Percentiles rank a stretch among this genome's conserved stretches.
Conservation (phyloP, 116 monocot genomes). For the Cymodocea nodosa region DNA sequence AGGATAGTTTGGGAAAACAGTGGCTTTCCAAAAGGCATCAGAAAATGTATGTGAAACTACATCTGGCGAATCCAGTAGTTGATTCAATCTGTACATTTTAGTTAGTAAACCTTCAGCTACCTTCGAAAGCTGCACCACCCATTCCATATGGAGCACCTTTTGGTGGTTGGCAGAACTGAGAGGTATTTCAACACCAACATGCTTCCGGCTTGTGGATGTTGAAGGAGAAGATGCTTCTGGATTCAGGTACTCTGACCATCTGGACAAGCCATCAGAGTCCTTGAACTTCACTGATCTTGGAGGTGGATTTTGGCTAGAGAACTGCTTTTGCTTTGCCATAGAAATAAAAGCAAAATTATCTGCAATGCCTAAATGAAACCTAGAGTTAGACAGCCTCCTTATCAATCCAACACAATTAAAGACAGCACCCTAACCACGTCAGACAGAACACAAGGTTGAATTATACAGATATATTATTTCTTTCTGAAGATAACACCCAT, state of each 20-base stretch:
- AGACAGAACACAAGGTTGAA: background rate
- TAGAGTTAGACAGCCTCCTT: no score
- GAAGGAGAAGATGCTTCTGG: slow-evolving; percentile 40
- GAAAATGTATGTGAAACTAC: slow-evolving; percentile 52
- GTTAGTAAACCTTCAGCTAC: slow-evolving; percentile 76
- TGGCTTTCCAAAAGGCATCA: slow-evolving; percentile 82
- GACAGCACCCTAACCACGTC: no score
- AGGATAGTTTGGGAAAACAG: slow-evolving; percentile 72
- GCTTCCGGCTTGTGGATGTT: slow-evolving; percentile 44
- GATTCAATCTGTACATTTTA: slow-evolving; percentile 68
- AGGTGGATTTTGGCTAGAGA: slow-evolving; percentile 39
- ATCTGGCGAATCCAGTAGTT: slow-evolving; percentile 63
- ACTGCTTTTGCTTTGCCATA: slow-evolving; percentile 40
- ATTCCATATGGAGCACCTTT: slow-evolving; percentile 62
- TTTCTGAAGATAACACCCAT: no score
- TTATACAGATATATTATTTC: background rate
- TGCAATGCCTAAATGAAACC: no score
- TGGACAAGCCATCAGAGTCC: slow-evolving; percentile 51
- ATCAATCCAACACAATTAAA: background rate
- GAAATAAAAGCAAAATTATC: no score
- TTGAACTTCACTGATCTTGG: slow-evolving; percentile 46
- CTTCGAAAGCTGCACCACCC: slow-evolving; percentile 66
- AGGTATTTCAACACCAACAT: slow-evolving; percentile 24
- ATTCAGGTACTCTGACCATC: slow-evolving; percentile 80
- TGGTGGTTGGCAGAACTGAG: slow-evolving; percentile 27